Conservation (phyloP, 768 basidiomycete species). For the Stropharia rugosoannulata region DNA sequence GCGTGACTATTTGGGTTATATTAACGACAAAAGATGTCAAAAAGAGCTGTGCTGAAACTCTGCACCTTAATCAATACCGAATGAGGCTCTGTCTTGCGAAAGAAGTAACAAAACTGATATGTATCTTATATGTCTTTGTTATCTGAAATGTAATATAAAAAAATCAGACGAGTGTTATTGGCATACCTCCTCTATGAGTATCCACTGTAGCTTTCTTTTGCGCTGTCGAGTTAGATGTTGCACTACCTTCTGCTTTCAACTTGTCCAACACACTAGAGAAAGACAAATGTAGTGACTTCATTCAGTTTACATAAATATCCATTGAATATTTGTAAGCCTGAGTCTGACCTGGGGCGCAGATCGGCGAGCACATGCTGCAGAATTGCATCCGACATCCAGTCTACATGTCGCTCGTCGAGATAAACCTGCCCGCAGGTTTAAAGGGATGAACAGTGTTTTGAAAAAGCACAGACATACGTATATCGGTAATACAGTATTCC, state of each 20-base stretch:
- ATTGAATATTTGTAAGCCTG: neutral
- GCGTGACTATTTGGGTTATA: constrained; percentile 30
- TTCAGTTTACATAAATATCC: neutral
- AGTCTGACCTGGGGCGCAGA: constrained; percentile 62
- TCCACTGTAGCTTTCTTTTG: constrained; percentile 72
- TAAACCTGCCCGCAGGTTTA: constrained; percentile 52
- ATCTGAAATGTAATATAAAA: constrained; percentile 1
- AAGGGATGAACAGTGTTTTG: neutral
- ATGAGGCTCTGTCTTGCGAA: constrained; percentile 80
- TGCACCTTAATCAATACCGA: constrained; percentile 80
- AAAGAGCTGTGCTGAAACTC: neutral
- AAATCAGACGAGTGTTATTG: neutral
- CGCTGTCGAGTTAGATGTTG: constrained; percentile 39
- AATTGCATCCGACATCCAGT: constrained; percentile 87
- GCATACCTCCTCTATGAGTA: constrained; percentile 80
- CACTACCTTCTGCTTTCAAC: constrained; percentile 56
- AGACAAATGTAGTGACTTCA: neutral
- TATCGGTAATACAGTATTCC: constrained; percentile 70
- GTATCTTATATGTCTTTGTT: constrained; percentile 47
- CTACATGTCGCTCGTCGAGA: constrained; percentile 82
- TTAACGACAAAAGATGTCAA: neutral
- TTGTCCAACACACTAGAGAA: constrained; percentile 60
- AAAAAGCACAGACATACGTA: constrained; percentile 49
- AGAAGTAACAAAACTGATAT: constrained; percentile 91
- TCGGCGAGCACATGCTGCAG: constrained; percentile 82